Percentiles rank a stretch among this genome's conserved stretches.
Evolutionary conservation across 495 filamentous ascomycete genomes (phyloP).

Genomic region (Talaromyces adpressus): DNA sequence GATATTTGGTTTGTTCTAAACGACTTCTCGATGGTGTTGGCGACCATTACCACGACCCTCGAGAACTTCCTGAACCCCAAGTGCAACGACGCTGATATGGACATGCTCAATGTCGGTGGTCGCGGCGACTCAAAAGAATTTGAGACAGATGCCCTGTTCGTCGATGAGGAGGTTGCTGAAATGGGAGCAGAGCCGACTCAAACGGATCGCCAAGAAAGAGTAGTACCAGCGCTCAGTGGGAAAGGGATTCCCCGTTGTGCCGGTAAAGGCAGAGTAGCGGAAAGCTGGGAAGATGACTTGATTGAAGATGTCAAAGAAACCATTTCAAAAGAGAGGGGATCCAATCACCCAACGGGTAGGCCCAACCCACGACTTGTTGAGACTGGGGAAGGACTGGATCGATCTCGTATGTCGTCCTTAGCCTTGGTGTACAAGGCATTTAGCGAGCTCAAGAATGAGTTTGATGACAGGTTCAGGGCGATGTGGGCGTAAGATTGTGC

Average conservation of each 20-base stretch:
- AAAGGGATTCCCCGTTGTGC: not conserved
- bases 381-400: not conserved
- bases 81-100: conserved; percentile 11
- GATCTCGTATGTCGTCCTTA: not conserved
- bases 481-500: conserved; percentile 34
- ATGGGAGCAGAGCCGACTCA: not conserved
- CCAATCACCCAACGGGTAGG: not conserved
- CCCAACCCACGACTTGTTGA: not conserved
- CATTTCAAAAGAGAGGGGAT: not conserved
- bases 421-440: conserved; percentile 36
- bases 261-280: conserved; percentile 9
- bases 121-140: conserved; percentile 12
- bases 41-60: conserved; percentile 54
- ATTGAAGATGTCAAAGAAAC: not conserved
- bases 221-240: not conserved
- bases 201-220: not conserved
- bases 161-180: conserved; percentile 2
- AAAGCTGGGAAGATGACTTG: conserved; percentile 17
- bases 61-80: conserved; percentile 23
- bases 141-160: conserved; percentile 6
- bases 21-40: conserved; percentile 64
- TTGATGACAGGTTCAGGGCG: conserved; percentile 58
- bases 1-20: conserved; percentile 64
- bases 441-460: conserved; percentile 46
- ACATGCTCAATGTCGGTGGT: conserved; percentile 7